Evolutionary conservation across 306 rosid species (phyloP).

Genomic region (Fragaria iinumae): DNA sequence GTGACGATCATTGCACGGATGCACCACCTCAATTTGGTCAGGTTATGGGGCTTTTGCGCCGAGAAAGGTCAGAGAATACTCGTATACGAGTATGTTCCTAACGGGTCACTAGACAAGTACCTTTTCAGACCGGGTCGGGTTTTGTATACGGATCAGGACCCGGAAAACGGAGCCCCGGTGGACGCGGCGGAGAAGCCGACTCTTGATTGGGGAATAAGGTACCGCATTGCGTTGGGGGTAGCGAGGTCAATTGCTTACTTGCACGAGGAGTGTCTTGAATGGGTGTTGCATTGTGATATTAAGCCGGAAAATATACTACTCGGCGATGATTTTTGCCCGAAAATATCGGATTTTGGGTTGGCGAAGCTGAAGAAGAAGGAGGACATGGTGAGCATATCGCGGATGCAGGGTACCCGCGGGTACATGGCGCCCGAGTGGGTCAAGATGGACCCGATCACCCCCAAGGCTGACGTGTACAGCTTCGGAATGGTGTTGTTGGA

Average conservation of each 20-base stretch:
- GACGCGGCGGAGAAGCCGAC: slow-evolving; percentile 21
- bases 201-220: slow-evolving; percentile 73
- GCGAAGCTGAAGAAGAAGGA: slow-evolving; percentile 76
- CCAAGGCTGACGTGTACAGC: slow-evolving; percentile 87
- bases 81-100: slow-evolving; percentile 70
- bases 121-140: slow-evolving; percentile 32
- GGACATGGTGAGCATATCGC: slow-evolving; percentile 74
- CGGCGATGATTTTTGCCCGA: slow-evolving; percentile 82
- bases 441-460: slow-evolving; percentile 62
- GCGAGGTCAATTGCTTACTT: slow-evolving; percentile 84
- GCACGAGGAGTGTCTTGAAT: slow-evolving; percentile 90
- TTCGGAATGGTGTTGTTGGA: slow-evolving; percentile 89
- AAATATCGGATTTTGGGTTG: slow-evolving; percentile 85
- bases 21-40: slow-evolving; percentile 93
- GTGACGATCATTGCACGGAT: slow-evolving; percentile 85
- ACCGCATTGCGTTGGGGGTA: slow-evolving; percentile 74
- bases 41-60: slow-evolving; percentile 87
- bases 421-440: slow-evolving; percentile 96
- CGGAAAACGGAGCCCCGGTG: background rate
- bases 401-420: slow-evolving; percentile 82
- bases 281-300: slow-evolving; percentile 93
- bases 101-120: slow-evolving; percentile 76
- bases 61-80: slow-evolving; percentile 87
- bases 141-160: background rate
- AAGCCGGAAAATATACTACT: slow-evolving; percentile 85